These are phyloP conservation scores for Dactylonectria macrodidyma DNA, from an alignment of 2,329 filamentous ascomycete species.

Conservation along the genomic window DNA sequence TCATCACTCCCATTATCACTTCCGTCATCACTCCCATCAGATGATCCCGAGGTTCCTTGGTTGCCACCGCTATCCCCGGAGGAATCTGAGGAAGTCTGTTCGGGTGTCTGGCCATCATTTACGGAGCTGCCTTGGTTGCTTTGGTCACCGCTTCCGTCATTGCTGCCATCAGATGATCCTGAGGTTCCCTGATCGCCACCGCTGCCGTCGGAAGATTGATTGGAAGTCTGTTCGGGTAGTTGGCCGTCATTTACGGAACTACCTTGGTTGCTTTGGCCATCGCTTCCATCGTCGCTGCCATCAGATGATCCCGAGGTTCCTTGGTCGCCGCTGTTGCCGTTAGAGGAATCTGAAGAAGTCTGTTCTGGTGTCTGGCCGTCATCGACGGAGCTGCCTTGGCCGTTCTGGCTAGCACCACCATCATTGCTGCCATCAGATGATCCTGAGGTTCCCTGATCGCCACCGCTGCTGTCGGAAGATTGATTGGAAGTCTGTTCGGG, in stretches of 20 bases:
- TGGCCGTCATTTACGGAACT: too few relatives aligned
- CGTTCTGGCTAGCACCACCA: not conserved
- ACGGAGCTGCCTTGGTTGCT: not conserved
- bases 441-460: not conserved
- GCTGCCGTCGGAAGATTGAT: not conserved
- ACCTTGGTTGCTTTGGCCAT: slow-evolving; percentile 4
- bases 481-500: too few relatives aligned
- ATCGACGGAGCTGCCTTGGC: not conserved
- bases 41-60: not conserved
- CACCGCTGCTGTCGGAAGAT: not conserved
- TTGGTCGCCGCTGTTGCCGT: not conserved
- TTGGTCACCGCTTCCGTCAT: slow-evolving; percentile 1
- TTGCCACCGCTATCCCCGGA: not conserved
- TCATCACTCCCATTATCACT: not conserved
- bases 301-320: not conserved
- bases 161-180: not conserved
- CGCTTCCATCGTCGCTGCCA: not conserved
- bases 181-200: not conserved
- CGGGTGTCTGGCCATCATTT: too few relatives aligned
- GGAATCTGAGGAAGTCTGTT: too few relatives aligned
- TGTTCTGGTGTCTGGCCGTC: not conserved
- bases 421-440: not conserved
- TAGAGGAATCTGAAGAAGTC: too few relatives aligned
- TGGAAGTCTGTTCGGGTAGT: too few relatives aligned
- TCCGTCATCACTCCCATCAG: not conserved